Evolutionary conservation across 225 moss, liverwort and hornwort species (phyloP), one percentile per base, ranked within the genome.

Genomic region (Polytrichum commune): DNA sequence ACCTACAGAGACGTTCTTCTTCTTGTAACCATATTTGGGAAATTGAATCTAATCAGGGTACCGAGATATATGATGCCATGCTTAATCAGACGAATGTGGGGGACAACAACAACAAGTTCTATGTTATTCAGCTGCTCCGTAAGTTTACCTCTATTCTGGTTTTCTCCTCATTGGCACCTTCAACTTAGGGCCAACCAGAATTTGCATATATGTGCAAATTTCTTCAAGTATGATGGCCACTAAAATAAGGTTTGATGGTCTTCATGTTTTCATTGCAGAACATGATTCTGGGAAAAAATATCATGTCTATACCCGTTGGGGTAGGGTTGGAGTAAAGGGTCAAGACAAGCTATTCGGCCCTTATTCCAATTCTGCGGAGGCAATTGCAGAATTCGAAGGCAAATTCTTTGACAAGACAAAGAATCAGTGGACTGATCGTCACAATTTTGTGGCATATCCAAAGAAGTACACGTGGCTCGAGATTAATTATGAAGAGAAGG

Each of bases 41-140:
- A 58, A 20, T 20, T 58, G 22, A 22, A 20, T 1, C 22, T 24
- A 58, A 58, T 58, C 85, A 95, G 91, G 67, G 74, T 35, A 68
- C 77, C 62, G 88, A 83, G n/a, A 72, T 89, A 53, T 98, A 85
- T 55, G 94, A 91, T 78, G 98, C 95, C 10, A 95, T 93, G 93
- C 93, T 98, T 53, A 98, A 98, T 79, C 95, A 98, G 86, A 95
- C 98, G 64, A 98, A 98, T 71, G 62, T 98, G 73, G 95, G 90
- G 63, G 78, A 63, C 1, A 98, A 98, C 79, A 98, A 98, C 69
- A 98, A 93, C 83, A 98, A 98, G 76, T 98, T 84, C 63, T 95
- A 93, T 64, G 88, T 98, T 22, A 81, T 98, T 76, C 98, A 98
- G 87, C 69, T 91, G 55, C 87, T 98, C 69, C 89, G 97, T 97